A percentile compares a stretch with the other conserved stretches of the same genome.
Evolutionary conservation across 1,284 basidiomycete genomes (phyloP).

Genomic region (Fomitopsis pinicola): DNA sequence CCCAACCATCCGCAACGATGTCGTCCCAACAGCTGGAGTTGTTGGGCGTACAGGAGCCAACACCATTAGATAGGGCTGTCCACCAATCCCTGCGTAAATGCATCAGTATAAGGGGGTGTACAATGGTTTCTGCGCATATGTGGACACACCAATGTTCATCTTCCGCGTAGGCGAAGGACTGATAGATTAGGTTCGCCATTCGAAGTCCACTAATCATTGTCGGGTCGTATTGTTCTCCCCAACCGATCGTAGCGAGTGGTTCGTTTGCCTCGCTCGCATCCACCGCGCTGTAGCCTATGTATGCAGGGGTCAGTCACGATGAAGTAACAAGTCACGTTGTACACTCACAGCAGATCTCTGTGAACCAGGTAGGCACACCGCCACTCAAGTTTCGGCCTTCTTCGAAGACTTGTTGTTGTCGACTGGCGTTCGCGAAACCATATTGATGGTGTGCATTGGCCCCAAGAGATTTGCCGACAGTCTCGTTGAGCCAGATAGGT

Average conservation of each 20-base stretch:
- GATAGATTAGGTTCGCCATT: slow-evolving; percentile 20
- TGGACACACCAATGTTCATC: background rate
- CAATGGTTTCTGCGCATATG: background rate
- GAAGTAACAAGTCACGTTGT: background rate
- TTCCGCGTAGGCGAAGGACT: slow-evolving; percentile 20
- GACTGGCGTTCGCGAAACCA: slow-evolving; percentile 16
- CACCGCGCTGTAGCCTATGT: slow-evolving; percentile 15
- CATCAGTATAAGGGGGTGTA: background rate
- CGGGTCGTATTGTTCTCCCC: slow-evolving; percentile 10
- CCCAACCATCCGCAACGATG: background rate
- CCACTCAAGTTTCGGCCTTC: slow-evolving; percentile 18
- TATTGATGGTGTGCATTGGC: slow-evolving; percentile 25
- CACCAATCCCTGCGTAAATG: slow-evolving; percentile 22
- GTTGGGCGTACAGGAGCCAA: slow-evolving; percentile 12
- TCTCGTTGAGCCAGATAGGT: slow-evolving; percentile 19
- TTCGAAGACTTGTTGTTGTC: slow-evolving; percentile 13
- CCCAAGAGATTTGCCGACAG: slow-evolving; percentile 15
- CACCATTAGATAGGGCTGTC: slow-evolving; percentile 22
- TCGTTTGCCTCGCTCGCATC: slow-evolving; percentile 4
- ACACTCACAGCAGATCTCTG: slow-evolving; percentile 19
- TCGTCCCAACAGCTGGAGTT: slow-evolving; percentile 9
- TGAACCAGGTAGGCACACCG: slow-evolving; percentile 19
- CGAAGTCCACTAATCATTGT: slow-evolving; percentile 24
- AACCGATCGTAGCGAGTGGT: slow-evolving; percentile 8
- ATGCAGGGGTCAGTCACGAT: background rate